Evolutionary conservation across 257 asterid genomes (phyloP), one percentile per base, ranked within the genome.

Genomic region (Haberlea rhodopensis): DNA sequence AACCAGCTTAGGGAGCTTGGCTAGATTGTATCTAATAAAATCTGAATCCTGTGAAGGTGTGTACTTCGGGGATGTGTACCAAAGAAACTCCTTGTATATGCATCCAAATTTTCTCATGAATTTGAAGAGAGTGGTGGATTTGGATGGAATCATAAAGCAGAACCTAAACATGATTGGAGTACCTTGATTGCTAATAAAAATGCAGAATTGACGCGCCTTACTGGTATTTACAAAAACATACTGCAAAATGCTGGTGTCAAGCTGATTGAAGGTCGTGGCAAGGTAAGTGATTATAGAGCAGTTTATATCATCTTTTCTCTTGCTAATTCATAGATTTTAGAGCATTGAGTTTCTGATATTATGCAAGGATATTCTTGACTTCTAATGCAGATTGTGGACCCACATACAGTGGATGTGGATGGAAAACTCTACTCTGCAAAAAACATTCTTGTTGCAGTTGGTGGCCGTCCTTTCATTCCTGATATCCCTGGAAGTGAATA

Each of bases 21-120:
- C 34, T 29, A 5, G 7, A 5, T 43, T 40, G 37, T 53, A 48
- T 65, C 69, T 75, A 13, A 66, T 63, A 32, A 61, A 43, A 27
- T 76, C 60, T 74, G 69, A 37, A 69, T 73, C 40, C 31, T 55
- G 60, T 81, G 72, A 73, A 94, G 99, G 90, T 94, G 99, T 70
- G 97, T 94, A 40, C 97, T 94, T 56, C 96, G 99, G 6, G 99
- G 99, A 61, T 94, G 99, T 67, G 97, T 94, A 23, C 99, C 99
- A 6, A 94, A 90, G 75, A 94, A 90, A 79, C 87, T 90, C 60
- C 86, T 94, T 3, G 97, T 94, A 6, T 94, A 87, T 68, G 96
- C 96, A 25, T 87, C 99, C 59, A 87, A 94, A 54, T 90, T 82
- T 70, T 75, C 96, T 71, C 99, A 92, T 75, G 99, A 92, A 57